Evolutionary conservation across 352 stramenopile species (phyloP), one percentile per base, ranked within the genome.

Genomic region (Phytophthora agathidicida): DNA sequence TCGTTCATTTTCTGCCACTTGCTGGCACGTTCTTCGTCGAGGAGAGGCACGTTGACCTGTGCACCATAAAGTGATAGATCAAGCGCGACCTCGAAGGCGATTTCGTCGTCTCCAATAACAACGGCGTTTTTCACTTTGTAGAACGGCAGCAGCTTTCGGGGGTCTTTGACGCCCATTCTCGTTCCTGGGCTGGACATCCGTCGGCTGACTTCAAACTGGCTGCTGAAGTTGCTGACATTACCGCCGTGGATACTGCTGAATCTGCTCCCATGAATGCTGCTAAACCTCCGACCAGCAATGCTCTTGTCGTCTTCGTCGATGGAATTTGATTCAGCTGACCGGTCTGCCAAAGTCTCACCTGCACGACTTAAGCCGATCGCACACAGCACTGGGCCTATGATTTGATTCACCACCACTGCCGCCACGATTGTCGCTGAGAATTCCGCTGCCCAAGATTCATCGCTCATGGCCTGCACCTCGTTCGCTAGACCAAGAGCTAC

Each of bases 1-100:
- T 82, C 71, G 59, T 86, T 86, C 52, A 88, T 86, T 41, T 75
- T 60, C 20, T 85, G 62, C 77, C 77, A 88, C 39, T 85, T 86
- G 0, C 64, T 70, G 20, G 69, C 60, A 7, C 76, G 72, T 27
- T 87, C 77, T 56, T 87, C 57, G 36, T 88, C 75, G 6, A 89
- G 61, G 6, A 86, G 44, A 17, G 80, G 80, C 2, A 87, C 67
- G 28, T 83, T 85, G 2, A 89, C 80, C 23, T 75, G 67, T 3
- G 80, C 80, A 8, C 80, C 80, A 41, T 86, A 86, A 1, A 88
- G 63, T 24, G 73, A 85, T 0, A 89, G 64, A 52, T 89, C 68
- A 7, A 89, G 66, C 5, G 77, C 76, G 2, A 86, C 45, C 26
- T 88, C 77, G 38, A 88, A 88, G 13, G 80, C 80, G 3, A 82